Evolutionary conservation across 805 yeast genomes (phyloP), one percentile per base, ranked within the genome.

Genomic region (Zygosaccharomyces lentus): DNA sequence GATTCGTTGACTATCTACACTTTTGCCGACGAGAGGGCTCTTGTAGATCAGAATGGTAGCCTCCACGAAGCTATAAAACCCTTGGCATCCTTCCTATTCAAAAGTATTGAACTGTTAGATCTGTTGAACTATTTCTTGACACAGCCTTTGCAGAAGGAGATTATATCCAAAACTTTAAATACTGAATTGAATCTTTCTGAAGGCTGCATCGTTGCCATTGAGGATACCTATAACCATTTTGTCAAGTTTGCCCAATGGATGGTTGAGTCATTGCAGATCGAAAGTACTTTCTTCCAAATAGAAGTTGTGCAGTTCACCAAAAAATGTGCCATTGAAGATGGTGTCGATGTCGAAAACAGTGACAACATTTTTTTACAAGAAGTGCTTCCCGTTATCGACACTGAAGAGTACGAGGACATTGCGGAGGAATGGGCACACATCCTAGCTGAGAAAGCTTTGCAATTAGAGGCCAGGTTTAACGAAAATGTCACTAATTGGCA

Each of bases 191-290:
- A 54, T 3, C 32, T 64, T 8, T 42, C 59, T 10, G 59, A 55
- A 2, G 52, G 47, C 1, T 51, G 61, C 26, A 49, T 61, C 9
- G 48, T 46, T 4, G 46, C 52, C 4, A 54, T 64, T 13, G 65
- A 64, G 26, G 66, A 61, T 24, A 49, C 59, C 6, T 62, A 57
- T 43, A 63, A 62, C 25, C 65, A 61, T 45, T 64, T 59, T 43
- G 62, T 64, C 24, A 65, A 65, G 35, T 64, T 59, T 46, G 60
- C 62, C 6, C 68, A 65, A 47, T 65, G 69, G 69, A 53, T 61
- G 60, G 42, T 61, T 12, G 68, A 64, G 36, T 57, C 68, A 0
- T 29, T 62, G 27, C 55, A 51, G 4, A 38, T 53, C 6, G 53
- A 46, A 6, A 54, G 51, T 41, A 43, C 47, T 1, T 32, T 59